Conservation (phyloP, 2,329 filamentous ascomycete genomes). For the Didymella segeticola region DNA sequence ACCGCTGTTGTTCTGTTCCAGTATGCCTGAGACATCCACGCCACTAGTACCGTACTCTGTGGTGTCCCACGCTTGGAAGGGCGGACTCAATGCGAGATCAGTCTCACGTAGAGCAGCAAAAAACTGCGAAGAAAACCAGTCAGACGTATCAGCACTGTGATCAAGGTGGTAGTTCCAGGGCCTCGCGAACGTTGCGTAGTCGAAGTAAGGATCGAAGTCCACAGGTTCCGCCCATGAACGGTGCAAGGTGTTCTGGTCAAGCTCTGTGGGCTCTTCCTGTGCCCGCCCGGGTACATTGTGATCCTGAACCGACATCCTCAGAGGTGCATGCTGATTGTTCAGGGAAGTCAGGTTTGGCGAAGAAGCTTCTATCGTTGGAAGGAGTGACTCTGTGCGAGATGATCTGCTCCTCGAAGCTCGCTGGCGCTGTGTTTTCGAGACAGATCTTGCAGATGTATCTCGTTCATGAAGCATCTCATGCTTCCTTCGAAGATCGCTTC, state of each 20-base stretch:
- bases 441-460: background rate
- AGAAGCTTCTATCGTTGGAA: background rate
- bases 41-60: background rate
- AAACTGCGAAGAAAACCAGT: constrained; percentile 11
- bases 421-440: background rate
- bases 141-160: background rate
- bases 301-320: background rate
- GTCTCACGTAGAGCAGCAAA: constrained; percentile 15
- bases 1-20: background rate
- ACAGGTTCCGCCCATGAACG: background rate
- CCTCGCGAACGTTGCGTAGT: constrained; percentile 11
- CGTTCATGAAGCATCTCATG: constrained; percentile 14
- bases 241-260: background rate
- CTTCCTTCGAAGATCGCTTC: constrained; percentile 13
- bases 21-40: background rate
- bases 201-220: constrained; percentile 7
- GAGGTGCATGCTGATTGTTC: background rate
- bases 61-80: background rate
- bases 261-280: background rate
- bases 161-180: constrained; percentile 10
- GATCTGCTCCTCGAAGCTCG: background rate
- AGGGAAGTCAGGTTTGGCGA: background rate
- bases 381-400: background rate
- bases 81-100: constrained; percentile 10
- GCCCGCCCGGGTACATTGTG: background rate